Evolutionary conservation across 1,284 basidiomycete genomes (phyloP).

Genomic region (Binderoboletus segoi): DNA sequence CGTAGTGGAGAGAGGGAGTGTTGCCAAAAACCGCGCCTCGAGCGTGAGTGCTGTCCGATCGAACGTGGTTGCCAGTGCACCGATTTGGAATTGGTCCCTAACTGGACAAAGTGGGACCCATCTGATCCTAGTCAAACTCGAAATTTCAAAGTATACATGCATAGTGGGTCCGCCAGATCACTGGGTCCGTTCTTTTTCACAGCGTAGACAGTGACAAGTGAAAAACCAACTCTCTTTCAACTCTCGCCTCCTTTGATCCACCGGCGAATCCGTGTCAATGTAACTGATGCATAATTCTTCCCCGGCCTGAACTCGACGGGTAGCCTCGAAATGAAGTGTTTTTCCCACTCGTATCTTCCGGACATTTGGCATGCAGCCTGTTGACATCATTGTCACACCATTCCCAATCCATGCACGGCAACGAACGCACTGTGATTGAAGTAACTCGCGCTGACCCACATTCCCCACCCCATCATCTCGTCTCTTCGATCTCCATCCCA

Average conservation of each 20-base stretch:
- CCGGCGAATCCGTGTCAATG: slow-evolving; percentile 45
- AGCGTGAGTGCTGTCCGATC: slow-evolving; percentile 7
- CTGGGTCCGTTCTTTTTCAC: slow-evolving; percentile 19
- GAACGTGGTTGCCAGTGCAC: slow-evolving; percentile 24
- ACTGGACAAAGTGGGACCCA: neutral
- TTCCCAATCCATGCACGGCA: neutral
- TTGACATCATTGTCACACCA: neutral
- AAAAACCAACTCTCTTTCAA: slow-evolving; percentile 56
- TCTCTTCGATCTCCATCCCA: slow-evolving; percentile 52
- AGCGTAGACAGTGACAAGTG: slow-evolving; percentile 47
- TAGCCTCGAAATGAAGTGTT: slow-evolving; percentile 52
- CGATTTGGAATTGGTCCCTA: slow-evolving; percentile 10
- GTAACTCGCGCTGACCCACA: slow-evolving; percentile 61
- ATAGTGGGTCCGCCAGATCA: neutral
- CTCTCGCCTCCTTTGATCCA: slow-evolving; percentile 40
- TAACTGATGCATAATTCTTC: slow-evolving; percentile 65
- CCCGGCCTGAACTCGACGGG: slow-evolving; percentile 44
- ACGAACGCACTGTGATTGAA: slow-evolving; percentile 62
- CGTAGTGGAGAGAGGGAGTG: slow-evolving; percentile 7
- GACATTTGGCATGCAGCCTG: slow-evolving; percentile 63
- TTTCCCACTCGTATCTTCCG: slow-evolving; percentile 52
- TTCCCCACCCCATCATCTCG: slow-evolving; percentile 67
- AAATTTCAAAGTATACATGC: too few relatives aligned
- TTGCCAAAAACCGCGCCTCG: neutral
- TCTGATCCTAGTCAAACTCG: too few relatives aligned